Percentiles rank a stretch among this genome's conserved stretches.
These are phyloP conservation scores for Mikania micrantha DNA, from an alignment of 129 eudicot genomes.

Conservation along the genomic window DNA sequence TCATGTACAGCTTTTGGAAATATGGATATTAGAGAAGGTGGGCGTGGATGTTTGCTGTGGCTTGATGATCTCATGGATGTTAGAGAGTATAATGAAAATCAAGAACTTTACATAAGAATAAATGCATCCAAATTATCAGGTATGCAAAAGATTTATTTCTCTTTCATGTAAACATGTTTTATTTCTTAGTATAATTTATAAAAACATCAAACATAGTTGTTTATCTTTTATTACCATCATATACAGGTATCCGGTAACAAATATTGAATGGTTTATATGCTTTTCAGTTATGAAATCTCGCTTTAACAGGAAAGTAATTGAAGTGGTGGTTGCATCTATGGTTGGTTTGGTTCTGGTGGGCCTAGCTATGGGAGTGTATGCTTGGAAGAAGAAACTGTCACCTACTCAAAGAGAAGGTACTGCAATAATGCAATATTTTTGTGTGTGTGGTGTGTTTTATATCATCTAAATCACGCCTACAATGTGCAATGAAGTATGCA, in stretches of 20 bases:
- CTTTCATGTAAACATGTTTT: background rate
- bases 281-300: background rate
- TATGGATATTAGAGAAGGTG: conserved; percentile 5
- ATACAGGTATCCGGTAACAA: background rate
- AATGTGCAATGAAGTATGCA: background rate
- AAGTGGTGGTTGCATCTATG: background rate
- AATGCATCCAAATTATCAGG: conserved; percentile 3
- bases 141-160: background rate
- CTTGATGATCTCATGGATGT: conserved; percentile 10
- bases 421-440: no score
- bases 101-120: conserved; percentile 19
- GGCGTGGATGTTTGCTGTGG: conserved; percentile 42
- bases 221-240: background rate
- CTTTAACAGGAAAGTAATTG: background rate
- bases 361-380: conserved; percentile 4
- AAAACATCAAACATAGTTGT: no score
- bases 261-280: background rate
- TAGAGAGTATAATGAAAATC: conserved; percentile 12
- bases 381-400: conserved; percentile 5
- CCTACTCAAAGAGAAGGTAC: background rate
- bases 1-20: conserved; percentile 32
- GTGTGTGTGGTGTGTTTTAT: background rate
- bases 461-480: background rate
- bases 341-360: conserved; percentile 1
- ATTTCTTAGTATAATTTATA: background rate